A percentile compares a stretch with the other conserved stretches of the same genome.
Evolutionary conservation across 2,329 filamentous ascomycete species (phyloP).

Genomic region (Arthrobotrys sinensis): DNA sequence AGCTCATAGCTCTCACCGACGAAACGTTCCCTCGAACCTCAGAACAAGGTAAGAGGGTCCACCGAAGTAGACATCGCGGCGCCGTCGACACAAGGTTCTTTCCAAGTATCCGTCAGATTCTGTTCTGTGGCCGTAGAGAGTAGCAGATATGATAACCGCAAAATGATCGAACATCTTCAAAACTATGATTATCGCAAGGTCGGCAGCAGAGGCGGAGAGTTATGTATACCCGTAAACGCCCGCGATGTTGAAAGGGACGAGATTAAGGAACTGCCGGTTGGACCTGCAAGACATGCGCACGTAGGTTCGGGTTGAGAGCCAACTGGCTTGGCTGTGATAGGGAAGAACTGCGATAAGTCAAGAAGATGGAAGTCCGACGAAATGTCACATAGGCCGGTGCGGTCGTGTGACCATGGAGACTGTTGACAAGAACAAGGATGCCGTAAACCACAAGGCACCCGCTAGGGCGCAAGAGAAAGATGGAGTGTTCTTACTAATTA

Average conservation of each 20-base stretch:
- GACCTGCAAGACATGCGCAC: slow-evolving; percentile 60
- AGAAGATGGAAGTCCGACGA: slow-evolving; percentile 20
- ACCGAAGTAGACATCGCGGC: slow-evolving; percentile 56
- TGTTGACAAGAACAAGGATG: slow-evolving; percentile 36
- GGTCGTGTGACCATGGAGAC: slow-evolving; percentile 34
- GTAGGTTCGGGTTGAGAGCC: slow-evolving; percentile 44
- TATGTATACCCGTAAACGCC: slow-evolving; percentile 16
- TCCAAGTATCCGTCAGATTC: slow-evolving; percentile 54
- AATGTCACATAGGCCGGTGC: slow-evolving; percentile 34
- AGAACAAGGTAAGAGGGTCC: slow-evolving; percentile 40
- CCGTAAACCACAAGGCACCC: slow-evolving; percentile 41
- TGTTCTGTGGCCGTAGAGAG: slow-evolving; percentile 19
- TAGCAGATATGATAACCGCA: slow-evolving; percentile 29
- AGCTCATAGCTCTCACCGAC: slow-evolving; percentile 60
- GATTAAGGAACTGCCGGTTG: slow-evolving; percentile 49
- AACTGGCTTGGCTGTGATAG: background rate
- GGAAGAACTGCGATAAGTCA: background rate
- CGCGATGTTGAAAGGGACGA: slow-evolving; percentile 44
- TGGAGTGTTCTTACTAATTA: slow-evolving; percentile 57
- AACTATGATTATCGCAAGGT: slow-evolving; percentile 42
- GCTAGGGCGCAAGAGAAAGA: slow-evolving; percentile 32
- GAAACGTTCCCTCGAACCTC: slow-evolving; percentile 45
- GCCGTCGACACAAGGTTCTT: slow-evolving; percentile 57
- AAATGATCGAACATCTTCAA: slow-evolving; percentile 15
- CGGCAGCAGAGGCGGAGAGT: background rate